These are phyloP conservation scores for Mrakia frigida DNA, from an alignment of 768 basidiomycete species.

Conservation along the genomic window DNA sequence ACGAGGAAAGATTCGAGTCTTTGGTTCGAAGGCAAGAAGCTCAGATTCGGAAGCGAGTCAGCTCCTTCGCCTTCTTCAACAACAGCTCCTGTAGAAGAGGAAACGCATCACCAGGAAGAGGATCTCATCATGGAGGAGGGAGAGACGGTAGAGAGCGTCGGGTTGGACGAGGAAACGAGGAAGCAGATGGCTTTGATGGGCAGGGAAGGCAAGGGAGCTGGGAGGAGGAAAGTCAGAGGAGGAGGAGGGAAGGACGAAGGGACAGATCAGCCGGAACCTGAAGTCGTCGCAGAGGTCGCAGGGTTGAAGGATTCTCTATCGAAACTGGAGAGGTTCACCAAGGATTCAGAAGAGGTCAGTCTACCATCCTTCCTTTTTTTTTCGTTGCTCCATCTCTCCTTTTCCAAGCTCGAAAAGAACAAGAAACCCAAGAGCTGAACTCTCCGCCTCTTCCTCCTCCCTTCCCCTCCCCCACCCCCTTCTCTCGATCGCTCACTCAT, in stretches of 20 bases:
- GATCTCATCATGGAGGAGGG: too few relatives aligned
- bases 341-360: constrained; percentile 11
- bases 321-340: neutral
- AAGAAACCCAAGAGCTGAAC: neutral
- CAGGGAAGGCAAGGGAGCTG: neutral
- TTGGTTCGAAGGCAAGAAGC: neutral
- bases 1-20: too few relatives aligned
- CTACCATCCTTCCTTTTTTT: too few relatives aligned
- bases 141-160: neutral
- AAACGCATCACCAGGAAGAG: too few relatives aligned
- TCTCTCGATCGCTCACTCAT: neutral
- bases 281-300: neutral
- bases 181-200: constrained; percentile 16
- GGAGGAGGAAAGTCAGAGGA: neutral
- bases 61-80: neutral
- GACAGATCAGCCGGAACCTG: neutral
- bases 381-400: neutral
- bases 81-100: neutral
- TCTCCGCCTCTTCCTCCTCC: neutral
- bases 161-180: constrained; percentile 5
- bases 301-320: neutral
- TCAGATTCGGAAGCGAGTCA: neutral
- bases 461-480: too few relatives aligned
- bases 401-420: neutral
- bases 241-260: neutral